phyloP scores from a whole-genome alignment of 345 rosid species.

The Eucalyptus regnans region DNA sequence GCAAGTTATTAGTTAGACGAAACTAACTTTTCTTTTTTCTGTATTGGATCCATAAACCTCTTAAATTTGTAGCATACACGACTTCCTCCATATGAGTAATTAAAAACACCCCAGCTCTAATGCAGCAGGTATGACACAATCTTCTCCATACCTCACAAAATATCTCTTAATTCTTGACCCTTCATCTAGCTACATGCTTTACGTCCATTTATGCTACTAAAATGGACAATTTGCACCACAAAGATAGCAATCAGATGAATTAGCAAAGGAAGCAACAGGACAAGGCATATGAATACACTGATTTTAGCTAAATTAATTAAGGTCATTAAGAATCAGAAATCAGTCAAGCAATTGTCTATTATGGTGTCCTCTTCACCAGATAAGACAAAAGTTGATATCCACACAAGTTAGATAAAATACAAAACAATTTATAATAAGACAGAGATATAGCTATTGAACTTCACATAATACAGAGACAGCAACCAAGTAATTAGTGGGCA shows the following conservation, averaged over 20 bases:
- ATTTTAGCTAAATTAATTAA: not conserved
- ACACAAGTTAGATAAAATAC: not conserved
- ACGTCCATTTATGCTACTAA: not conserved
- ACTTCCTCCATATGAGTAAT: not conserved
- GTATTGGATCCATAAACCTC: not conserved
- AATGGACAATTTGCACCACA: not conserved
- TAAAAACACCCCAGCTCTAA: not conserved
- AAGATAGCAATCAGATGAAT: not conserved
- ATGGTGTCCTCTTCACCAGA: not conserved
- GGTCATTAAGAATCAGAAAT: not conserved
- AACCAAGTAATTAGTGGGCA: not conserved
- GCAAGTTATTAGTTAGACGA: not conserved
- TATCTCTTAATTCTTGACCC: not conserved
- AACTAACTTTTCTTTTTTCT: not conserved
- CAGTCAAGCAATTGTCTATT: not conserved
- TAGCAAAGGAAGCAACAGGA: not conserved
- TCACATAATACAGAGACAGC: not conserved
- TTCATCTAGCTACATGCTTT: not conserved
- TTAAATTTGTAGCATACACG: not conserved
- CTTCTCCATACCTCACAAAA: not conserved
- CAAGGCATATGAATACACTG: not conserved
- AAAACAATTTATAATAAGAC: not conserved
- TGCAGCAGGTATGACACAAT: not conserved
- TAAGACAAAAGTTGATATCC: not conserved
- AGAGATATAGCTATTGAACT: not conserved